Base-by-base conservation (phyloP, 2,329 filamentous ascomycete genomes). In the Madurella mycetomatis region DNA sequence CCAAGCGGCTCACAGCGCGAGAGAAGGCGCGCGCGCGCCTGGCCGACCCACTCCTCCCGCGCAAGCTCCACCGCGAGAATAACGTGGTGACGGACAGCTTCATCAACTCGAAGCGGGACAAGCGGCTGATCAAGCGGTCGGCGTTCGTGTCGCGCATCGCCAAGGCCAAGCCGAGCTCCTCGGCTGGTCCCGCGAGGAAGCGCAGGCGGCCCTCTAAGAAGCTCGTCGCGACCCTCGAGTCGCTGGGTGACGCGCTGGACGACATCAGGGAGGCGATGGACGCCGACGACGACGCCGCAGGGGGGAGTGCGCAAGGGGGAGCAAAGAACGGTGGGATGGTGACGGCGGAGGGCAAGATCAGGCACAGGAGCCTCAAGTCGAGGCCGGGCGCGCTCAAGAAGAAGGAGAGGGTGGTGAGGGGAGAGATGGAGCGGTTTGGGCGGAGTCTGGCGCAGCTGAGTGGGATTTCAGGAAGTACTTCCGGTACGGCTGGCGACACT, bases 341-440 rank as follows among this genome's bases (percentile, higher is more conserved):
- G 63, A 67, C 61, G 59, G 63, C 61, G 11, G 79, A 83, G 62
- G 83, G 83, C 0, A 88, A 86, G 63, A 80, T 94, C 48, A 77
- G 81, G 56, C 86, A 89, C 61, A 87, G 84, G 74, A 92, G 87
- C 57, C 65, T 97, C 64, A 86, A 81, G 71, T 86, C 81, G 58
- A 77, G 85, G 51, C 89, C 84, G 2, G 92, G 92, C 0, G 90
- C 90, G 18, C 78, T 92, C 73, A 95, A 90, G 80, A 79, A 82
- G 66, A 94, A 90, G 73, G 88, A 91, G 72, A 86, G 80, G 70
- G 67, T 97, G 32, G 88, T 96, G 54, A 83, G 76, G 69, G 76
- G 82, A 55, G 92, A 97, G 79, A 87, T 88, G 74, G 84, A 91
- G 69, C 78, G 92, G 56, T 96, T 97, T 68, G 86, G 84, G 39